Evolutionary conservation across 208 protist species (phyloP).

Genomic region (Crithidia expoeki): DNA sequence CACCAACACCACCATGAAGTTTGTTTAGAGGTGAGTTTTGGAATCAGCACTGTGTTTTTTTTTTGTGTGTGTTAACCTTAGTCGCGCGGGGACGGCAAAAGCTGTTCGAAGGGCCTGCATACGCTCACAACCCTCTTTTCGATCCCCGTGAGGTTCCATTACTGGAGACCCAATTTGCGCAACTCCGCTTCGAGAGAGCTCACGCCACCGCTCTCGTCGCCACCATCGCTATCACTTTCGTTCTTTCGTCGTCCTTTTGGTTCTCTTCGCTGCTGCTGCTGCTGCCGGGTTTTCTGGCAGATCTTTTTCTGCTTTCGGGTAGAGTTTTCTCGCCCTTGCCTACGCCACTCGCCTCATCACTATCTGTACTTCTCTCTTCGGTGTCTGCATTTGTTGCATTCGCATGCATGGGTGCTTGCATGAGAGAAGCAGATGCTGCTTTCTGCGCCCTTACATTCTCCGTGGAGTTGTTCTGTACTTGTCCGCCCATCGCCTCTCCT

Average conservation of each 20-base stretch:
- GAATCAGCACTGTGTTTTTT: no score
- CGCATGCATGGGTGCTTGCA: not conserved
- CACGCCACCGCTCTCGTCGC: slow-evolving; percentile 12
- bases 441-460: not conserved
- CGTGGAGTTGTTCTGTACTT: not conserved
- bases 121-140: no score
- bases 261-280: not conserved
- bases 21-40: no score
- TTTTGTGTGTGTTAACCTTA: no score
- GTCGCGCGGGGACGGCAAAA: no score
- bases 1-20: no score
- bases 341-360: not conserved
- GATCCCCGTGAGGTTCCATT: no score
- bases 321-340: no score
- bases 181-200: slow-evolving; percentile 22
- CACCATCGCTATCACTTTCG: slow-evolving; percentile 13
- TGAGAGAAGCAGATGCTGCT: not conserved
- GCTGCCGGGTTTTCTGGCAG: not conserved
- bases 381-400: not conserved
- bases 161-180: slow-evolving; percentile 23
- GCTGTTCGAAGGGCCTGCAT: no score
- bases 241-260: not conserved
- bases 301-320: slow-evolving; percentile 13
- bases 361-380: not conserved
- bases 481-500: not conserved